Evolutionary conservation across 805 yeast genomes (phyloP).

Genomic region (Hanseniaspora clermontiae): DNA sequence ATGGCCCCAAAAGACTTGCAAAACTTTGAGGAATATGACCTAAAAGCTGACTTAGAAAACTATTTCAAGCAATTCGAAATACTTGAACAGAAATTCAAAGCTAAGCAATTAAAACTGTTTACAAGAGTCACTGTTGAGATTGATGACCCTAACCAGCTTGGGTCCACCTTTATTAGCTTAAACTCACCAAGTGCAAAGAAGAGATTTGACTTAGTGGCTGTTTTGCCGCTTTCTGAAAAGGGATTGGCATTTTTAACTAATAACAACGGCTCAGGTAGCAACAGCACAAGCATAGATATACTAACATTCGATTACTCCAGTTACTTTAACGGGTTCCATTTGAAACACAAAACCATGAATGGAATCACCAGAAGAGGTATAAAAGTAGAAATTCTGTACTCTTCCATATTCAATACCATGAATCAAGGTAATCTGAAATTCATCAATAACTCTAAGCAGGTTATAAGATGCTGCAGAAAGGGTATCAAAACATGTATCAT

Average conservation of each 20-base stretch:
- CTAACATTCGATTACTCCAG: slow-evolving; percentile 56
- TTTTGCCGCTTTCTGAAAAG: slow-evolving; percentile 68
- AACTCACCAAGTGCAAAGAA: slow-evolving; percentile 16
- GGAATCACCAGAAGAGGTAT: slow-evolving; percentile 75
- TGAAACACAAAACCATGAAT: slow-evolving; percentile 74
- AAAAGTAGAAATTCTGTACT: slow-evolving; percentile 65
- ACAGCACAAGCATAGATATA: slow-evolving; percentile 41
- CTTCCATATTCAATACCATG: slow-evolving; percentile 35
- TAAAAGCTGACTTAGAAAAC: slow-evolving; percentile 1
- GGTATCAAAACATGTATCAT: slow-evolving; percentile 68
- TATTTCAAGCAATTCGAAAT: slow-evolving; percentile 16
- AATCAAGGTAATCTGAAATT: slow-evolving; percentile 44
- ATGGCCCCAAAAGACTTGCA: slow-evolving; percentile 20
- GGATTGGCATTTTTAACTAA: slow-evolving; percentile 64
- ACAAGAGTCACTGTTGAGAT: slow-evolving; percentile 65
- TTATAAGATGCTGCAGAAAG: slow-evolving; percentile 48
- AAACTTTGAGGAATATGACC: not conserved
- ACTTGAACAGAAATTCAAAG: slow-evolving; percentile 25
- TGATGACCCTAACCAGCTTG: slow-evolving; percentile 62
- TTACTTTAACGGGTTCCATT: slow-evolving; percentile 27
- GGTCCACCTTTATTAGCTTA: slow-evolving; percentile 5
- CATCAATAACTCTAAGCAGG: slow-evolving; percentile 57
- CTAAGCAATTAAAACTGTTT: slow-evolving; percentile 37
- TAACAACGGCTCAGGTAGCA: slow-evolving; percentile 39
- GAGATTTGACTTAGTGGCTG: slow-evolving; percentile 66